Conservation (phyloP, 192 early-diverging fungal genomes). For the Coemansia sp. region DNA sequence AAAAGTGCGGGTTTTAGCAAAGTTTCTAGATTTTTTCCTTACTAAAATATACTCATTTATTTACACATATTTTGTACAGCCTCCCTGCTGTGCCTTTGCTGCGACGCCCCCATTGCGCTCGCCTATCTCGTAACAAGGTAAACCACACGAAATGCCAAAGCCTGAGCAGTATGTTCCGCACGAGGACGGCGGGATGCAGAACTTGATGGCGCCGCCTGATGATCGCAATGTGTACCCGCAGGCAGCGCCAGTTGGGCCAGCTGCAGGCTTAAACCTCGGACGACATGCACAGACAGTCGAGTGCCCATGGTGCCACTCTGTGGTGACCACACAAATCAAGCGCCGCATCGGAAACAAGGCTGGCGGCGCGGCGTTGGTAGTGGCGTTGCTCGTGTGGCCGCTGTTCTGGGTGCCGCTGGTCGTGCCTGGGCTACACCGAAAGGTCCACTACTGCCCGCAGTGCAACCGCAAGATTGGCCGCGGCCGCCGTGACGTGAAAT, state of each 20-base stretch:
- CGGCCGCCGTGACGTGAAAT: conserved; percentile 26
- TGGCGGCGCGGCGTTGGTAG: conserved; percentile 36
- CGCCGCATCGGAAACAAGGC: conserved; percentile 35
- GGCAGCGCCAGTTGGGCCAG: conserved; percentile 31
- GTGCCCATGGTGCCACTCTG: conserved; percentile 52
- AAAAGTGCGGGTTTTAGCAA: too few species aligned
- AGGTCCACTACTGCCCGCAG: conserved; percentile 51
- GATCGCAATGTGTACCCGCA: conserved; percentile 28
- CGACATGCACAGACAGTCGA: conserved; percentile 38
- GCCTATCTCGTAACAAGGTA: too few species aligned
- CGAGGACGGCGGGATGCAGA: conserved; percentile 22
- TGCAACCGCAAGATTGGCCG: conserved; percentile 49
- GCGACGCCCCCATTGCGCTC: too few species aligned
- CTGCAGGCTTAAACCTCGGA: conserved; percentile 31
- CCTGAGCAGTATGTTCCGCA: background rate
- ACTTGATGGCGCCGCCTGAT: conserved; percentile 27
- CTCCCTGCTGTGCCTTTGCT: too few species aligned
- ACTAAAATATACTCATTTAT: too few species aligned
- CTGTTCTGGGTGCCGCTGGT: conserved; percentile 55
- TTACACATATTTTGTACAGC: too few species aligned
- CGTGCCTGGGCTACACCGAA: conserved; percentile 42
- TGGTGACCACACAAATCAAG: conserved; percentile 27
- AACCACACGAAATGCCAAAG: background rate
- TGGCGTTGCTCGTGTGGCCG: conserved; percentile 43
- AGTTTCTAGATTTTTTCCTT: too few species aligned